These are phyloP conservation scores for Torrubiella hemipterigena DNA, from an alignment of 2,329 filamentous ascomycete genomes.

Conservation along the genomic window DNA sequence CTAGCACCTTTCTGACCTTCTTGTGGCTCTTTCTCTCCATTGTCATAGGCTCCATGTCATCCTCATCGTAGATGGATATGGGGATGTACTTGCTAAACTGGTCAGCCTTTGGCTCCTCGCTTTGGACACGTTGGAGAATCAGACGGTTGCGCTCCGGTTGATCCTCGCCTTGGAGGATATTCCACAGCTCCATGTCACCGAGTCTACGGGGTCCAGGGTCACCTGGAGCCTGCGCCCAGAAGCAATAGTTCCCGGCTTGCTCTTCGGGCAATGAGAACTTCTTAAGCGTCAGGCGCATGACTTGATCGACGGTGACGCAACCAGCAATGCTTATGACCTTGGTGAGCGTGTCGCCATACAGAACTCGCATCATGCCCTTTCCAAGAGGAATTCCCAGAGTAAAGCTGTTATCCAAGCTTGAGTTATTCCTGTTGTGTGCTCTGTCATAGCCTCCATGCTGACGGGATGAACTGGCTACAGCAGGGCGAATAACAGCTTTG, in stretches of 20 bases:
- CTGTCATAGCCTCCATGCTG: no score
- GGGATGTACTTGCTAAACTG: constrained; percentile 80
- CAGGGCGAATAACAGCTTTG: no score
- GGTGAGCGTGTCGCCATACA: constrained; percentile 81
- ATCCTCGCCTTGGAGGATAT: constrained; percentile 77
- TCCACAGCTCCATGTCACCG: constrained; percentile 77
- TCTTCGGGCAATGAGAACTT: constrained; percentile 84
- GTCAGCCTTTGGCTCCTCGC: constrained; percentile 75
- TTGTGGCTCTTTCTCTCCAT: neutral
- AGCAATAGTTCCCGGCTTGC: constrained; percentile 91
- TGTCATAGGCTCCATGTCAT: constrained; percentile 43
- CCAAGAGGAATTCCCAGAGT: constrained; percentile 77
- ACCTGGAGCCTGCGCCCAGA: constrained; percentile 89
- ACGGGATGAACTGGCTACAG: no score
- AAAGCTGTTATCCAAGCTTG: constrained; percentile 74
- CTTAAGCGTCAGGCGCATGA: constrained; percentile 77
- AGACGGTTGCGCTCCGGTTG: constrained; percentile 80
- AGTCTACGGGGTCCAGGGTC: constrained; percentile 71
- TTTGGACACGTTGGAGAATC: constrained; percentile 85
- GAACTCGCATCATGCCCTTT: constrained; percentile 84
- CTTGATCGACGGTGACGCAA: constrained; percentile 84
- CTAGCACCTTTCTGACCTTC: constrained; percentile 75
- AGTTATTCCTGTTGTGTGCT: constrained; percentile 69
- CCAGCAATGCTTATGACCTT: constrained; percentile 90
- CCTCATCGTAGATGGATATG: constrained; percentile 80